Base-by-base conservation (phyloP, 2,329 filamentous ascomycete genomes). In the Curvularia sp. region DNA sequence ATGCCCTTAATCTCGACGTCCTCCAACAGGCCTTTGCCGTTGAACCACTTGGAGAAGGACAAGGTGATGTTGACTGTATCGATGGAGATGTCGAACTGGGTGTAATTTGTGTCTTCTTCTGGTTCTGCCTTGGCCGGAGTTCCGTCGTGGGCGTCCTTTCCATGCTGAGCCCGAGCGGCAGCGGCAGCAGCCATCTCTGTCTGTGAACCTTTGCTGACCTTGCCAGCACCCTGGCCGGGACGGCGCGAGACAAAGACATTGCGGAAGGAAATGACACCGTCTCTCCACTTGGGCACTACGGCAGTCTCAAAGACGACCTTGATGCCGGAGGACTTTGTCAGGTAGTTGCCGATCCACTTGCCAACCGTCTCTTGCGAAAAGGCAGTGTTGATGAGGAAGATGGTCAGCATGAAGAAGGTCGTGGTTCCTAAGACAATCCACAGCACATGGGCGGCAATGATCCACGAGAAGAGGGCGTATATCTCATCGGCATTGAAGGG, bases 31-130 rank as follows among this genome's bases (percentile, higher is more conserved):
- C 95, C 95, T 76, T 94, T 97, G 21, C 95, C 94, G 68, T 97
- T 98, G 87, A 96, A 96, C 95, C 95, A 99, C 74, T 97, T 98
- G n/a, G 93, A 84, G 68, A 99, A 98, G 0, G 95, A 99, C 25
- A 99, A 78, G 0, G 94, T 98, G 41, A 99, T 94, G 71, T 99
- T 97, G 61, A 99, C 92, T 0, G 92, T 96, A 62, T 95, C 92
- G 58, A 99, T 92, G 0, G 93, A 97, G 15, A 99, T 82, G 72
- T 99, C 95, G 68, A 97, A 99, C 68, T 99, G 95, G 0, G 93
- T 97, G 76, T 98, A 99, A 73, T 99, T 99, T 18, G 91, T 92
- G 73, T 98, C 94, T 71, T 98, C 93, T 57, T 88, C 85, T 61
- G 86, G 83, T 19, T 79, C 77, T 3, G 66, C 63, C 45, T 80